These are phyloP conservation scores for Gracilariopsis chorda DNA, from an alignment of 23 red algal species.

Conservation along the genomic window DNA sequence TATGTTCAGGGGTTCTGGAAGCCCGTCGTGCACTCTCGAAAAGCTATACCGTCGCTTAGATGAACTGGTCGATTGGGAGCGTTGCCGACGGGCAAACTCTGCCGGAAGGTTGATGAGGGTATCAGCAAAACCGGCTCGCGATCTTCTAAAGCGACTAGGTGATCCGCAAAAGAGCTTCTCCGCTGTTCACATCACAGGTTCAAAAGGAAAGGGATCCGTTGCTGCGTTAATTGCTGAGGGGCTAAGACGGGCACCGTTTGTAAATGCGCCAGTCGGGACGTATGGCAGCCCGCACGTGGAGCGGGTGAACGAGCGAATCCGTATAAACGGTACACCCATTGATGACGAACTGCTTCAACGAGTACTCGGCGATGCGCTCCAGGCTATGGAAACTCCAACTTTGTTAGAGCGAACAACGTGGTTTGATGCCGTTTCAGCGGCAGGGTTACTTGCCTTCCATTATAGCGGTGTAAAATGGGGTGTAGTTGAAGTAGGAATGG, in stretches of 20 bases:
- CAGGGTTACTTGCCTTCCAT: slow-evolving; percentile 72
- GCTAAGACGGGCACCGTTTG: slow-evolving; percentile 31
- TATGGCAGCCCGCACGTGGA: slow-evolving; percentile 96
- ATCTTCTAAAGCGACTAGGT: slow-evolving; percentile 73
- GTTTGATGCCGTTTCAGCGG: slow-evolving; percentile 89
- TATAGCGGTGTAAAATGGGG: slow-evolving; percentile 70
- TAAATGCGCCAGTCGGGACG: slow-evolving; percentile 35
- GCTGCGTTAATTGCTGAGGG: slow-evolving; percentile 64
- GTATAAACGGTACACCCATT: slow-evolving; percentile 70
- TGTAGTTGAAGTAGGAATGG: slow-evolving; percentile 93
- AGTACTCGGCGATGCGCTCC: slow-evolving; percentile 56
- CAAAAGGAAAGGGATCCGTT: slow-evolving; percentile 96
- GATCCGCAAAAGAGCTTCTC: slow-evolving; percentile 58
- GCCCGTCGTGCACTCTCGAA: slow-evolving; percentile 6
- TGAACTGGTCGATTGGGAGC: slow-evolving; percentile 92
- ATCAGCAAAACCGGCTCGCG: slow-evolving; percentile 18
- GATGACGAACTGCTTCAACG: slow-evolving; percentile 77
- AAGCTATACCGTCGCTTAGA: slow-evolving; percentile 70
- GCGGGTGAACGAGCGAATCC: slow-evolving; percentile 87
- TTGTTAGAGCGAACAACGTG: slow-evolving; percentile 59
- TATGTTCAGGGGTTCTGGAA: too few relatives aligned
- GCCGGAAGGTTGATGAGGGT: slow-evolving; percentile 57
- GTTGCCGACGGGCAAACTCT: neutral
- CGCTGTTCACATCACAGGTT: slow-evolving; percentile 89
- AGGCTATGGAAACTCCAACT: neutral